Base-by-base conservation (phyloP, 2,329 filamentous ascomycete species). In the Verticillium zaregamsianum region DNA sequence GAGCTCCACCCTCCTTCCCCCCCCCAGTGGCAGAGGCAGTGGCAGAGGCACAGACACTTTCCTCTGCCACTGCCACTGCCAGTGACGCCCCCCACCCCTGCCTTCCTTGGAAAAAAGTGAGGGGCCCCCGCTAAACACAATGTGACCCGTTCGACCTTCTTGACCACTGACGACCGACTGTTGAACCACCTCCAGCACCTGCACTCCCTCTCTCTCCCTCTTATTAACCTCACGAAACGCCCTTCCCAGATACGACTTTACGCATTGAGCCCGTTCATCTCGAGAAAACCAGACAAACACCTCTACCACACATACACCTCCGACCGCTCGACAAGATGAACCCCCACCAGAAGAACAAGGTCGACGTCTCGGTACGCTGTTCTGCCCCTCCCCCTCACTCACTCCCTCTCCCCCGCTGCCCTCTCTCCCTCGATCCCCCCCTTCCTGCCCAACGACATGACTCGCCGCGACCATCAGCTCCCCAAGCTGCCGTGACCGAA, bases 301-400 rank as follows among this genome's bases (percentile, higher is more conserved):
- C 8, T 49, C 12, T 8, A 49, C 20, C 40, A 49, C 7, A 49
- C 20, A 49, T 35, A 23, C 20, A 28, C 28, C 4, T 6, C 20
- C 20, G 5, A 20, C n/a, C n/a, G 39, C 58, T 52, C 39, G 37
- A 55, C 77, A 82, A 70, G 67, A 96, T 98, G 92, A 97, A 97
- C 77, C 94, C 94, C 70, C 92, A 93, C 77, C 92, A 97, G 84
- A 93, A 96, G 86, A 97, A 97, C 85, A 98, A 99, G 84, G 86
- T 98, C 72, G 95, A 99, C 79, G 85, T 97, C 79, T 93, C 86
- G 83, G 95, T 97, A 81, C 82, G 91, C 86, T 32, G 59, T 59
- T 8, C 40, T 49, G n/a, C 40, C 40, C 40, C 67, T 59, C 45
- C 52, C 56, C 62, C 61, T 60, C 61, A 45, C 59, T 57, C 55